A percentile compares a stretch with the other conserved stretches of the same genome.
These are phyloP conservation scores for Cinchona pubescens DNA, from an alignment of 257 asterid species.

Conservation along the genomic window DNA sequence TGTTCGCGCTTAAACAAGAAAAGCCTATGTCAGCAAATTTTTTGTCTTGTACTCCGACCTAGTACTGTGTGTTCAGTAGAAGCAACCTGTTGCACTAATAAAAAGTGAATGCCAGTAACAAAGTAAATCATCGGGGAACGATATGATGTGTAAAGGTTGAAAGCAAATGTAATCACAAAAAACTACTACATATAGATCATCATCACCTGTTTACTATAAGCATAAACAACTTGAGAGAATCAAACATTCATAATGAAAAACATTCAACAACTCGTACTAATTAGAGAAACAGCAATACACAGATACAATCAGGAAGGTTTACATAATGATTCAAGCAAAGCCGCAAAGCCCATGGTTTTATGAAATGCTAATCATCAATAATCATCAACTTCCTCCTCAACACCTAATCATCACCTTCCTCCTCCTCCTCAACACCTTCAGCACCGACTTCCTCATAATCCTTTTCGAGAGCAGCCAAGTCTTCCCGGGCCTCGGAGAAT, in stretches of 20 bases:
- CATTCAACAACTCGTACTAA: conserved; percentile 13
- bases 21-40: too few species aligned
- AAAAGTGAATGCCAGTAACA: too few species aligned
- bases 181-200: neutral
- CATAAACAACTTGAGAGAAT: conserved; percentile 6
- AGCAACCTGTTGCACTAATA: too few species aligned
- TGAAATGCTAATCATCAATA: conserved; percentile 31
- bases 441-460: conserved; percentile 93
- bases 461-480: conserved; percentile 81
- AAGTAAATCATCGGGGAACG: too few species aligned
- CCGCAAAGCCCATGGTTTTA: conserved; percentile 4
- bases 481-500: conserved; percentile 90
- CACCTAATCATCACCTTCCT: too few species aligned
- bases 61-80: too few species aligned
- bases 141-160: too few species aligned
- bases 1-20: too few species aligned
- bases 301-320: conserved; percentile 11
- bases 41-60: too few species aligned
- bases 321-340: conserved; percentile 17
- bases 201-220: neutral
- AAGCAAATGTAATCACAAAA: neutral
- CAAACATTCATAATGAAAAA: neutral
- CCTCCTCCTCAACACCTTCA: conserved; percentile 79
- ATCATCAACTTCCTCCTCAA: too few species aligned
- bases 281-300: conserved; percentile 16